A percentile compares a stretch with the other conserved stretches of the same genome.
Evolutionary conservation across 306 rosid species (phyloP).

Genomic region (Sindora glabra): DNA sequence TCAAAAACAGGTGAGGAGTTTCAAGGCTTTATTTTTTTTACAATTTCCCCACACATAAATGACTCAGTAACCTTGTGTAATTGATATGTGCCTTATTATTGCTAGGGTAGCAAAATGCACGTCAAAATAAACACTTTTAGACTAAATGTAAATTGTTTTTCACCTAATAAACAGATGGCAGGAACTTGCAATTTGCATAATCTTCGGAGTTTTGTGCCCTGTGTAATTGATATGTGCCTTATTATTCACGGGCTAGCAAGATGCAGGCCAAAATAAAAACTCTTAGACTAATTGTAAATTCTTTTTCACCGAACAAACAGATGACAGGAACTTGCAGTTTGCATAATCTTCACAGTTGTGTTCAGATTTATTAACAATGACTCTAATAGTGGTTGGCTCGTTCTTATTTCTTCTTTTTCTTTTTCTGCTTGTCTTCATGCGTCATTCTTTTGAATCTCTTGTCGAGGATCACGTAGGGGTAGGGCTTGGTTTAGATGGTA

Average conservation of each 20-base stretch:
- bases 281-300: background rate
- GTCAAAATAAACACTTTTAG: too few species aligned
- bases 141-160: background rate
- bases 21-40: conserved; percentile 3
- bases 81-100: conserved; percentile 5
- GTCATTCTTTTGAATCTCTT: background rate
- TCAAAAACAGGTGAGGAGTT: conserved; percentile 57
- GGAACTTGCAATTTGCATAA: background rate
- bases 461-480: background rate
- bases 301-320: background rate
- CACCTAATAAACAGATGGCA: background rate
- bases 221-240: background rate
- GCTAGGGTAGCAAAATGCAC: background rate
- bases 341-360: conserved; percentile 2
- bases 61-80: background rate
- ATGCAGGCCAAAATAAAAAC: too few species aligned
- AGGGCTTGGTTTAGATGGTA: background rate
- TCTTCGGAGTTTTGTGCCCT: background rate
- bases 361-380: background rate
- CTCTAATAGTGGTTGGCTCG: background rate
- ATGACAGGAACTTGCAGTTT: background rate
- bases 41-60: background rate
- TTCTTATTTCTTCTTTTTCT: background rate
- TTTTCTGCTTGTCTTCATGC: background rate
- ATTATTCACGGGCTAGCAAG: conserved; percentile 4